These are phyloP conservation scores for Cordyceps tenuipes DNA, from an alignment of 2,329 filamentous ascomycete species.

Conservation along the genomic window DNA sequence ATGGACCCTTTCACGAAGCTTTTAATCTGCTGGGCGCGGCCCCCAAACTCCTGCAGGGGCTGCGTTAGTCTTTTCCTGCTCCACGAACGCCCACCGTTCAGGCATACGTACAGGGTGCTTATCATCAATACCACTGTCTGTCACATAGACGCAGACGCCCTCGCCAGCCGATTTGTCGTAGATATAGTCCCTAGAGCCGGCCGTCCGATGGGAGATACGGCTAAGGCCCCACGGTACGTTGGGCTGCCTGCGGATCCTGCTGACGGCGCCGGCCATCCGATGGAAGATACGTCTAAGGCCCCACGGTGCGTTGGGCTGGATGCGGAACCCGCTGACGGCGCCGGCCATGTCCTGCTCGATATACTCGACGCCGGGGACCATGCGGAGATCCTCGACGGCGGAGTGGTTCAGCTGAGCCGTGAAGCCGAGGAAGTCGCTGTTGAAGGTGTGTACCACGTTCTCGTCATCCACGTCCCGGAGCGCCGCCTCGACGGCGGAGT, in stretches of 20 bases:
- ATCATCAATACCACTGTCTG: slow-evolving; percentile 30
- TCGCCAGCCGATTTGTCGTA: slow-evolving; percentile 25
- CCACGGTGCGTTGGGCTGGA: slow-evolving; percentile 18
- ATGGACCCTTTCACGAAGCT: background rate
- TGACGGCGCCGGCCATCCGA: background rate
- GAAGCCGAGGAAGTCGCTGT: slow-evolving; percentile 5
- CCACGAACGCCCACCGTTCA: too few relatives aligned
- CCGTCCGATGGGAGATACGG: slow-evolving; percentile 14
- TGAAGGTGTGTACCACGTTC: background rate
- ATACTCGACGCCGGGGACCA: slow-evolving; percentile 9
- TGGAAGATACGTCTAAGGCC: slow-evolving; percentile 18
- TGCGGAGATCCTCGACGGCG: background rate
- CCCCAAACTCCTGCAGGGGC: slow-evolving; percentile 13
- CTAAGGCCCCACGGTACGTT: slow-evolving; percentile 20
- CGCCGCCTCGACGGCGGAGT: background rate
- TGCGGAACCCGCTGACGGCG: background rate
- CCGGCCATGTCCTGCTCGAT: slow-evolving; percentile 9
- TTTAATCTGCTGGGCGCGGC: slow-evolving; percentile 17
- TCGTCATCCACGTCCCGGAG: background rate
- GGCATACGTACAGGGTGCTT: slow-evolving; percentile 10
- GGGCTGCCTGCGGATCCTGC: slow-evolving; percentile 11
- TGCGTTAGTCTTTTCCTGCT: background rate
- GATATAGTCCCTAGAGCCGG: slow-evolving; percentile 17
- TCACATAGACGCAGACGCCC: slow-evolving; percentile 30
- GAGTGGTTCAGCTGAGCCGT: background rate